Percentiles rank a stretch among this genome's conserved stretches.
Evolutionary conservation across 208 protist species (phyloP).

Genomic region (Tritrichomonas musculus): DNA sequence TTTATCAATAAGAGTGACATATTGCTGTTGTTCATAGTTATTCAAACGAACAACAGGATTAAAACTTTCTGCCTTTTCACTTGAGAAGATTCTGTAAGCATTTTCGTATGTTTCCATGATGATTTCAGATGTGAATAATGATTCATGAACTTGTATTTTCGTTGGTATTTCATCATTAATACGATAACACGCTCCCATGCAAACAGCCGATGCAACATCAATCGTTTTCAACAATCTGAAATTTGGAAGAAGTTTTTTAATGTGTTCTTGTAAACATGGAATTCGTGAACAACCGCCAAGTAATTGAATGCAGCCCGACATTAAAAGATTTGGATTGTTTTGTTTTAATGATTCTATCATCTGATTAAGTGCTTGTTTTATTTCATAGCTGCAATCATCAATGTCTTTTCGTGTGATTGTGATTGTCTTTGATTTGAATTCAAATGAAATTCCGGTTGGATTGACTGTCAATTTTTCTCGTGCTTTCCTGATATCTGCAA

Average conservation of each 20-base stretch:
- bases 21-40: no score
- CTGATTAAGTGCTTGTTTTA: not conserved
- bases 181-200: not conserved
- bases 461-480: not conserved
- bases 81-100: no score
- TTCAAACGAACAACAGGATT: no score
- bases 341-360: not conserved
- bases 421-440: not conserved
- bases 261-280: not conserved
- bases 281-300: not conserved
- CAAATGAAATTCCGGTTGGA: not conserved
- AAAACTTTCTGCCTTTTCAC: no score
- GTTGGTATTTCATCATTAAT: no score
- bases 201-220: not conserved
- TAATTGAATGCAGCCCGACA: not conserved
- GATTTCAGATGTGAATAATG: no score
- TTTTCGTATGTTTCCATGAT: no score
- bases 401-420: not conserved
- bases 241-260: not conserved
- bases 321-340: not conserved
- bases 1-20: no score
- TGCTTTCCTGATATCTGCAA: not conserved
- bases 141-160: no score
- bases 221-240: not conserved
- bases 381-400: not conserved